Evolutionary conservation across 495 filamentous ascomycete genomes (phyloP).

Genomic region (Penicillium angulare): DNA sequence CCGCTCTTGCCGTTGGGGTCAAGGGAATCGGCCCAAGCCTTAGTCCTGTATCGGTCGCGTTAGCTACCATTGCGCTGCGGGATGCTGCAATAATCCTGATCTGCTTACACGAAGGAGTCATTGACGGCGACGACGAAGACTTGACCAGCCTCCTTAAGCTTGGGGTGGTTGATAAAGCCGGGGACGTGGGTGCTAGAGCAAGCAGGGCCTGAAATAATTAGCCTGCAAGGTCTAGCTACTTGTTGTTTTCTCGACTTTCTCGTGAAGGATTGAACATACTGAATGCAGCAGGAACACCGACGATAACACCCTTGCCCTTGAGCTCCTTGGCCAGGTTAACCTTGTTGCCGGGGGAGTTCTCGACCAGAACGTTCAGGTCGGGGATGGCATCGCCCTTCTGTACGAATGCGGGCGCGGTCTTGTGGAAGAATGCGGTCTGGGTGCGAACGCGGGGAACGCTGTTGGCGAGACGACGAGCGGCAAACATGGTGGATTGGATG

Average conservation of each 20-base stretch:
- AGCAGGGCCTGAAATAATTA: slow-evolving; percentile 50
- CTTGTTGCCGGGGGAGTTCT: slow-evolving; percentile 71
- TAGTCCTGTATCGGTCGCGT: slow-evolving; percentile 57
- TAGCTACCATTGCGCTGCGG: neutral
- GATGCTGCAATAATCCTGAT: no score
- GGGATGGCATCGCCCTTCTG: slow-evolving; percentile 64
- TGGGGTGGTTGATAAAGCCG: slow-evolving; percentile 73
- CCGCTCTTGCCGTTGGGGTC: slow-evolving; percentile 70
- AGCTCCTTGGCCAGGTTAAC: slow-evolving; percentile 81
- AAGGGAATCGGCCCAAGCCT: slow-evolving; percentile 75
- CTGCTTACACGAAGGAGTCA: slow-evolving; percentile 86
- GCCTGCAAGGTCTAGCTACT: neutral
- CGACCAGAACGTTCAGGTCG: slow-evolving; percentile 58
- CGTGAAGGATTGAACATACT: slow-evolving; percentile 46
- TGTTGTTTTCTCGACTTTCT: no score
- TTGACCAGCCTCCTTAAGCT: slow-evolving; percentile 69
- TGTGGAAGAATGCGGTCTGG: slow-evolving; percentile 48
- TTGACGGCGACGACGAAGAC: slow-evolving; percentile 92
- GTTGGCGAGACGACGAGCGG: slow-evolving; percentile 40
- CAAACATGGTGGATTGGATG: slow-evolving; percentile 41
- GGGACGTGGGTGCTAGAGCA: slow-evolving; percentile 82
- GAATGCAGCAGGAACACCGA: slow-evolving; percentile 91
- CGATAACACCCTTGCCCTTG: slow-evolving; percentile 69
- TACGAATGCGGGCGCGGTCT: slow-evolving; percentile 52
- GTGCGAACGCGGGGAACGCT: slow-evolving; percentile 33